Base-by-base conservation (phyloP, 768 basidiomycete species). In the Termitomyces eurrhizus region DNA sequence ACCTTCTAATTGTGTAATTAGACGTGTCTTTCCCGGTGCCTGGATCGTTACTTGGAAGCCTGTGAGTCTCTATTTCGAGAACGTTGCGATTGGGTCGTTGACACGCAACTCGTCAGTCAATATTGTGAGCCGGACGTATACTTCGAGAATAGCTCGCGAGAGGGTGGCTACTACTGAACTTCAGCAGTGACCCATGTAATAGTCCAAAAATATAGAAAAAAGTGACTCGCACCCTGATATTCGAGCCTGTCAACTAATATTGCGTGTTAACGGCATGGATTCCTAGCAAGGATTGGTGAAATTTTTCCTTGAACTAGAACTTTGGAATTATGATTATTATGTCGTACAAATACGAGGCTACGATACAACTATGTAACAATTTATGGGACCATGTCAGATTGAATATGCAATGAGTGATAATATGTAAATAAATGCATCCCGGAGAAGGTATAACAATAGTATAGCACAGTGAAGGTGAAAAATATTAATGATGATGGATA, bases 31-130 rank as follows among this genome's bases (percentile, higher is more conserved):
- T 75, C 83, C 7, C 79, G 85, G 59, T 94, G 92, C 70, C 77
- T 92, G 67, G 90, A 92, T 56, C 83, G 90, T 48, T 94, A 92
- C 69, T 78, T 94, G 77, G 90, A 93, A 73, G 89, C 89, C 39
- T 93, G 92, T 92, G 67, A 76, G 90, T 83, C 7, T 50, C 41
- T 48, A 48, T 18, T 63, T 32, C 53, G 55, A 35, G 48, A 16
- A 58, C 2, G 14, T 58, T n/a, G 18, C 11, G 36, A 42, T 14
- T 33, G 24, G 8, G 8, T 61, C 24, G 26, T 33, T 48, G 44
- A 44, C 29, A 14, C 35, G 6, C 1, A 4, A 29, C 6, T 33
- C 11, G 11, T n/a, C 64, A 93, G 91, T 93, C 76, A 89, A 88
- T 70, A 83, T 91, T 51, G 87, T 93, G 35, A 88, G 88, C 75